Evolutionary conservation across 2,329 filamentous ascomycete species (phyloP), one percentile per base, ranked within the genome.

Genomic region (Penicillium verrucosum): DNA sequence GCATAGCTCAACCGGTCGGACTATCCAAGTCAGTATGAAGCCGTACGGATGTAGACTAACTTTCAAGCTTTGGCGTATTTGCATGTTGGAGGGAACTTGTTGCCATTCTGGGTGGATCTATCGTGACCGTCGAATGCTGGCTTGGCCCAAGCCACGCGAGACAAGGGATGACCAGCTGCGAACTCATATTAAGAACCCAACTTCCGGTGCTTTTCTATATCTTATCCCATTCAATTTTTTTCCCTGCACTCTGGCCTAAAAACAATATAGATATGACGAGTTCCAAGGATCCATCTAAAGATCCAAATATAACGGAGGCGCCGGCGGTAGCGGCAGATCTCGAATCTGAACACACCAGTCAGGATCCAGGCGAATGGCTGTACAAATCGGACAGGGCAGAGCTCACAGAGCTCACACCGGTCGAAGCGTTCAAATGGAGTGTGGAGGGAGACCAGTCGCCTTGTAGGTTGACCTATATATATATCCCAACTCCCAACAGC

Each of bases 361-460:
- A 46, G 43, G 40, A 60, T 21, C 47, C 42, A 1, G 38, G 25
- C 7, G 47, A 55, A 30, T 51, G 41, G 43, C 27, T 58, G n/a
- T 58, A 59, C 47, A 45, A 42, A 56, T 44, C 27, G 1, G 51
- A 54, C 5, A 47, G 32, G 48, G 29, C 56, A 29, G 71, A 74
- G 30, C 60, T 64, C 18, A 64, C 60, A 4, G 72, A 74, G 57
- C 57, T 74, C 2, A 71, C 69, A 1, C 70, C 72, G 2, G 65
- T 65, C 1, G 72, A 74, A 54, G 72, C 72, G 7, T 73, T 74
- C 51, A 69, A 68, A 41, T 74, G 71, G 71, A 71, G 68, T 54
- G 72, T 74, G 12, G 69, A 73, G 25, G 72, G 72, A 14, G 72
- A 74, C 36, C 68, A 74, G 58, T 74, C 72, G 18, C 72, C 72